Percentiles rank a stretch among this genome's conserved stretches.
Evolutionary conservation across 805 yeast genomes (phyloP).

Genomic region (Wickerhamiella musiphila): DNA sequence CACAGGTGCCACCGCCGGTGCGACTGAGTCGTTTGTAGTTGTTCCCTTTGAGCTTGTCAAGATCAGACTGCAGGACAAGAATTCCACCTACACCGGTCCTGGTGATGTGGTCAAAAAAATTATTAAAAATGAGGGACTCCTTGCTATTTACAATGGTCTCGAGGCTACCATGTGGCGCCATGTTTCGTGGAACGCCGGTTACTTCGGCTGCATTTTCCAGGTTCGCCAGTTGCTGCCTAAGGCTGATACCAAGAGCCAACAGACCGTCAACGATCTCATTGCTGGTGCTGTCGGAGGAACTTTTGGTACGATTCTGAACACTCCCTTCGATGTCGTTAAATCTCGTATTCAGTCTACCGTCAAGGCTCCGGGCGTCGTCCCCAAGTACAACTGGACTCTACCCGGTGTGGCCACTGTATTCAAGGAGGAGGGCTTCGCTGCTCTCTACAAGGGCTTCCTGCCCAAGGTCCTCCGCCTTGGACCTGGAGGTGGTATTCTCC

Average conservation of each 20-base stretch:
- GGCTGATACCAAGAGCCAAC: slow-evolving; percentile 51
- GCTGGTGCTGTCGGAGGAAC: slow-evolving; percentile 97
- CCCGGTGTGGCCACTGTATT: slow-evolving; percentile 62
- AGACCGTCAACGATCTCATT: slow-evolving; percentile 70
- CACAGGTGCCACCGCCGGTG: slow-evolving; percentile 98
- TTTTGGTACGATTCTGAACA: slow-evolving; percentile 83
- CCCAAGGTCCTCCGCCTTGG: slow-evolving; percentile 96
- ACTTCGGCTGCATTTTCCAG: slow-evolving; percentile 88
- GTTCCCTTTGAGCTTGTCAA: slow-evolving; percentile 95
- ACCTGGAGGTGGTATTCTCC: slow-evolving; percentile 97
- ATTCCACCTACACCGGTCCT: slow-evolving; percentile 69
- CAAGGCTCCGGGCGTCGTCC: slow-evolving; percentile 49
- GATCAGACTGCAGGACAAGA: slow-evolving; percentile 81
- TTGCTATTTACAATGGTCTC: slow-evolving; percentile 82
- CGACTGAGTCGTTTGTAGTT: slow-evolving; percentile 88
- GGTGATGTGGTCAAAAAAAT: slow-evolving; percentile 63
- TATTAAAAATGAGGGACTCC: slow-evolving; percentile 54
- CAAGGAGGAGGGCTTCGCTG: slow-evolving; percentile 81
- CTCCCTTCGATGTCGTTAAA: slow-evolving; percentile 93
- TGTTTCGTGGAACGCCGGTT: slow-evolving; percentile 92
- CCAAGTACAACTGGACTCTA: slow-evolving; percentile 83
- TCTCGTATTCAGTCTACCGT: slow-evolving; percentile 78
- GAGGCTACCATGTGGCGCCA: slow-evolving; percentile 98
- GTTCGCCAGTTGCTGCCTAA: slow-evolving; percentile 63
- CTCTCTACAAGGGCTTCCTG: slow-evolving; percentile 87